A percentile compares a stretch with the other conserved stretches of the same genome.
These are phyloP conservation scores for Kwoniella newhampshirensis DNA, from an alignment of 768 basidiomycete species.

Conservation along the genomic window DNA sequence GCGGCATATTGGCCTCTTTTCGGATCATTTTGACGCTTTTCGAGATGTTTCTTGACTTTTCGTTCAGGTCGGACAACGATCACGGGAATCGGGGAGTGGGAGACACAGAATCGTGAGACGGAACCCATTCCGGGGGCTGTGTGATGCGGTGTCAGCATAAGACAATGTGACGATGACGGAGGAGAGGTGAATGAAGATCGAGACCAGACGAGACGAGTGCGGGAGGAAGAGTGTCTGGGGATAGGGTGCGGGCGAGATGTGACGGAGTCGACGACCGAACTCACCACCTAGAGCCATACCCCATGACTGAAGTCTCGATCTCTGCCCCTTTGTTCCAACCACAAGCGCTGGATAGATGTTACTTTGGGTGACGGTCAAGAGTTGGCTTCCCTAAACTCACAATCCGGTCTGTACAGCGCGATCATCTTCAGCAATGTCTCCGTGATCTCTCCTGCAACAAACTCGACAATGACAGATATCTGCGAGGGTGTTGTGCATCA, in stretches of 20 bases:
- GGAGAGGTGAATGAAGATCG: too few relatives aligned
- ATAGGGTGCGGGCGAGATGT: too few relatives aligned
- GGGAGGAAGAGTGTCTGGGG: too few relatives aligned
- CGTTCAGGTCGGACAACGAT: conserved; percentile 87
- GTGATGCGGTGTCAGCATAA: conserved; percentile 40
- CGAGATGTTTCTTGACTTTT: conserved; percentile 77
- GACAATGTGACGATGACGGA: too few relatives aligned
- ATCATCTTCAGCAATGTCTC: conserved; percentile 88
- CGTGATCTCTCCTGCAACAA: conserved; percentile 85
- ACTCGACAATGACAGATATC: conserved; percentile 90
- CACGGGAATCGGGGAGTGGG: conserved; percentile 90
- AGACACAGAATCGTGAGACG: conserved; percentile 69
- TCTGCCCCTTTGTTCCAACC: conserved; percentile 80
- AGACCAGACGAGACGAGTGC: too few relatives aligned
- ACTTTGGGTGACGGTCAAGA: neutral
- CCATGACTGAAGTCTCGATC: conserved; percentile 61
- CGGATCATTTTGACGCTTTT: conserved; percentile 82
- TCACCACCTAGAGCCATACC: conserved; percentile 58
- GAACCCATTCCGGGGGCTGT: conserved; percentile 63
- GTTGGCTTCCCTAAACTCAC: conserved; percentile 32
- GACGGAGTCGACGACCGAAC: too few relatives aligned
- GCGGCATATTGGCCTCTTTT: conserved; percentile 65
- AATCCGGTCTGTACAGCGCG: conserved; percentile 60
- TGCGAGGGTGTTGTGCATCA: conserved; percentile 42
- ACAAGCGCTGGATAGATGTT: conserved; percentile 61